Percentiles rank a stretch among this genome's conserved stretches.
Evolutionary conservation across 768 basidiomycete genomes (phyloP).

Genomic region (Macrolepiota fuliginosa): DNA sequence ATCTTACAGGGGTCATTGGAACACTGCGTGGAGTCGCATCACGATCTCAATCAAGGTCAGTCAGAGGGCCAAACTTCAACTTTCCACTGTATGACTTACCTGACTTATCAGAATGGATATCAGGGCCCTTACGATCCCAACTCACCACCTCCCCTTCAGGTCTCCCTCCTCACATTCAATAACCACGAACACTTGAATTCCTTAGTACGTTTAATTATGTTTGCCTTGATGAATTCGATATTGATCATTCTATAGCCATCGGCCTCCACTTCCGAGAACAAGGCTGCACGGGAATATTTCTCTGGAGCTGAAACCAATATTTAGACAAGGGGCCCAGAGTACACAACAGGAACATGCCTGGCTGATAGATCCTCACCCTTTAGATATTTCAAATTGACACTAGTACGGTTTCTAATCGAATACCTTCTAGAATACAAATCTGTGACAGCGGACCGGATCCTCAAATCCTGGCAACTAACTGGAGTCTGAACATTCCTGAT

Average conservation of each 20-base stretch:
- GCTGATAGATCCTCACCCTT: not conserved
- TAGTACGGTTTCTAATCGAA: too few relatives aligned
- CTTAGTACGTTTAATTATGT: not conserved
- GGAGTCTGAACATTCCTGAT: too few relatives aligned
- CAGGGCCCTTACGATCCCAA: not conserved
- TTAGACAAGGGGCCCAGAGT: too few relatives aligned
- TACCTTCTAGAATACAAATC: too few relatives aligned
- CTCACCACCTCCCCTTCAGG: slow-evolving; percentile 1
- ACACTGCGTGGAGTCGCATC: slow-evolving; percentile 75
- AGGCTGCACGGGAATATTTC: slow-evolving; percentile 1
- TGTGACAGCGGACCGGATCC: too few relatives aligned
- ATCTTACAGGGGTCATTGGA: slow-evolving; percentile 48
- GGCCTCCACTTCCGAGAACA: not conserved
- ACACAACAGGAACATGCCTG: too few relatives aligned
- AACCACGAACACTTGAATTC: slow-evolving; percentile 3
- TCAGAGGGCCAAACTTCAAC: slow-evolving; percentile 10
- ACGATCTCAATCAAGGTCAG: slow-evolving; percentile 49
- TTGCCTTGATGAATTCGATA: not conserved
- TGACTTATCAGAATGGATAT: not conserved
- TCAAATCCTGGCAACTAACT: too few relatives aligned
- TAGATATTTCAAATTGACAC: too few relatives aligned
- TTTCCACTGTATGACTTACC: not conserved
- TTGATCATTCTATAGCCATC: not conserved
- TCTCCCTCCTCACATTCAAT: slow-evolving; percentile 4
- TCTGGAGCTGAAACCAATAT: not conserved